phyloP scores from a whole-genome alignment of 768 basidiomycete genomes.

The Boletus tomentosulus region DNA sequence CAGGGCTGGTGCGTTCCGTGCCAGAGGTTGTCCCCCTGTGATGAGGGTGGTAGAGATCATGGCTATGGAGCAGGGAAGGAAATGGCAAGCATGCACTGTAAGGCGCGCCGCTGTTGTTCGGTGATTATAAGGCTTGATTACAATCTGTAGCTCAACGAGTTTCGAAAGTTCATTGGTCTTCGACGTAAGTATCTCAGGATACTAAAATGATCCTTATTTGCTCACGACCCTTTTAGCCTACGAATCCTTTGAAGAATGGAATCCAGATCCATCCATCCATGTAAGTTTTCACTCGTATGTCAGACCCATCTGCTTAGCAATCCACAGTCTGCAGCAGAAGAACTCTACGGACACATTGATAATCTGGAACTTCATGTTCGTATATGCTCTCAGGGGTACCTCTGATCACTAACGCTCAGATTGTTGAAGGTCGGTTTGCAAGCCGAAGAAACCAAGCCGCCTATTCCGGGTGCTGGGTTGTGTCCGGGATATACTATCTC shows the following conservation, averaged over 20 bases:
- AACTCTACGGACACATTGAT: slow-evolving; percentile 68
- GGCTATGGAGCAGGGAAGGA: slow-evolving; percentile 60
- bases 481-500: slow-evolving; percentile 85
- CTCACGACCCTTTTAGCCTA: slow-evolving; percentile 45
- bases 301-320: background rate
- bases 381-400: background rate
- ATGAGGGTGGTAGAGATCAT: slow-evolving; percentile 67
- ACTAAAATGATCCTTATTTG: background rate
- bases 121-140: background rate
- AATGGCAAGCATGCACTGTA: slow-evolving; percentile 72
- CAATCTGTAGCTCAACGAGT: slow-evolving; percentile 55
- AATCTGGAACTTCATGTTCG: slow-evolving; percentile 75
- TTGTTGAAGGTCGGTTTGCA: slow-evolving; percentile 53
- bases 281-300: slow-evolving; percentile 31
- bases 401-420: background rate
- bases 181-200: slow-evolving; percentile 46
- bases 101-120: slow-evolving; percentile 16
- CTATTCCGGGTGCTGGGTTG: slow-evolving; percentile 65
- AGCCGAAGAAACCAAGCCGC: slow-evolving; percentile 66
- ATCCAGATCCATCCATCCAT: slow-evolving; percentile 52
- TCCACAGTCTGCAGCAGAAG: slow-evolving; percentile 53
- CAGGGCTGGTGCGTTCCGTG: slow-evolving; percentile 60
- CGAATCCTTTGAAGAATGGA: slow-evolving; percentile 66
- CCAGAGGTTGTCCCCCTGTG: slow-evolving; percentile 63
- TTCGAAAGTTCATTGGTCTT: slow-evolving; percentile 66